Conservation (phyloP, 306 rosid genomes). For the Coriaria nepalensis region DNA sequence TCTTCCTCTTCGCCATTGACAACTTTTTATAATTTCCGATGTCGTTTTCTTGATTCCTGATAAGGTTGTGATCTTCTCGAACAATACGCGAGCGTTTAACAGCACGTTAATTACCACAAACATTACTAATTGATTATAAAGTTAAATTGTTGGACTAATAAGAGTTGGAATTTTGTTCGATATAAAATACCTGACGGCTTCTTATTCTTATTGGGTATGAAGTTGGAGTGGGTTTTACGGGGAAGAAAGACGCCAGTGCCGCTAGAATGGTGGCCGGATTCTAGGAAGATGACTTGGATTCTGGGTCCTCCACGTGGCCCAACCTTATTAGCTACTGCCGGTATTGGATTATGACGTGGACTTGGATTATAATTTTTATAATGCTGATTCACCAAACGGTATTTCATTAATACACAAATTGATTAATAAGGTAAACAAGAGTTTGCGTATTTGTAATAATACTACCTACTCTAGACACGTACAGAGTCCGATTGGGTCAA, state of each 20-base stretch:
- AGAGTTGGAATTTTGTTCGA: neutral
- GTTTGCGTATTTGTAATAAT: too few relatives aligned
- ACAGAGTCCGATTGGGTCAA: too few relatives aligned
- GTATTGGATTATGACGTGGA: conserved; percentile 15
- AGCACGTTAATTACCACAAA: too few relatives aligned
- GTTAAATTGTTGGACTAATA: neutral
- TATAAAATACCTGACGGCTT: conserved; percentile 43
- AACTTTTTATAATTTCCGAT: too few relatives aligned
- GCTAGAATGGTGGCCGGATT: conserved; percentile 29
- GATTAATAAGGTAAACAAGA: too few relatives aligned
- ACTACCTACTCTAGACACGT: too few relatives aligned
- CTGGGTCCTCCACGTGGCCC: conserved; percentile 44
- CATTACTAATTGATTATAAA: neutral
- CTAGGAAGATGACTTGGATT: conserved; percentile 71
- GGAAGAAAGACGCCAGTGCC: conserved; percentile 93
- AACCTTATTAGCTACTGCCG: conserved; percentile 12
- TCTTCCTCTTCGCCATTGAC: too few relatives aligned
- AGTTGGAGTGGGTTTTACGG: conserved; percentile 29
- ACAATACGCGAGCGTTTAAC: too few relatives aligned
- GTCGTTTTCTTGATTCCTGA: too few relatives aligned
- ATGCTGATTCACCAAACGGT: conserved; percentile 5
- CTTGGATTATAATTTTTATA: conserved; percentile 26
- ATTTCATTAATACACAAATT: too few relatives aligned
- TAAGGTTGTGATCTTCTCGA: too few relatives aligned
- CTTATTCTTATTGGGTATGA: conserved; percentile 23